These are phyloP conservation scores for Aspergillus kassunensis DNA, from an alignment of 495 filamentous ascomycete genomes.

Conservation along the genomic window DNA sequence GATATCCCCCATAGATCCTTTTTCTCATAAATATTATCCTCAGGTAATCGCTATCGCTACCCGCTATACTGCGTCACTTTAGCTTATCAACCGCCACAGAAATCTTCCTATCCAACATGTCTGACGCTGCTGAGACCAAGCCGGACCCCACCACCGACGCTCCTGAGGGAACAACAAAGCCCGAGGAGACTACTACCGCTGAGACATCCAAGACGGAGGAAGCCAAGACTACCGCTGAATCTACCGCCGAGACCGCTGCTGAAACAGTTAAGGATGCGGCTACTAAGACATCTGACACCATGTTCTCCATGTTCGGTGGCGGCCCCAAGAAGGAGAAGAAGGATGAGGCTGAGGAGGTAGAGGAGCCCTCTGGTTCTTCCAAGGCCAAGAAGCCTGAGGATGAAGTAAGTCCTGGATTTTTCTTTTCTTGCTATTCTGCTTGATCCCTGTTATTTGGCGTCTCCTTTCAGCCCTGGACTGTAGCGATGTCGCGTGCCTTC, in stretches of 20 bases:
- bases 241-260: constrained; percentile 35
- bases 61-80: no score
- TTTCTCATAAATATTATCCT: constrained; percentile 15
- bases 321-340: constrained; percentile 79
- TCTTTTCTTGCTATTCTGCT: not conserved
- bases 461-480: not conserved
- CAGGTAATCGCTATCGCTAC: constrained; percentile 6
- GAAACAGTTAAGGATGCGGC: constrained; percentile 47
- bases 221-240: constrained; percentile 35
- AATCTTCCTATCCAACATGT: constrained; percentile 33
- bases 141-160: constrained; percentile 46
- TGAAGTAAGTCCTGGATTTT: constrained; percentile 36
- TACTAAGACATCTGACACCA: constrained; percentile 60
- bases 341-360: constrained; percentile 72
- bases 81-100: constrained; percentile 7
- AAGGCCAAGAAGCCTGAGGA: constrained; percentile 71
- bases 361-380: constrained; percentile 80
- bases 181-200: constrained; percentile 33
- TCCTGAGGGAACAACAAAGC: constrained; percentile 37
- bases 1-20: constrained; percentile 8
- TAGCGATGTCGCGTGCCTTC: not conserved
- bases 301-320: constrained; percentile 98
- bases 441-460: not conserved
- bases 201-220: constrained; percentile 31
- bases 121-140: constrained; percentile 46